Conservation (phyloP, 345 rosid species). For the Citrus reticulata region DNA sequence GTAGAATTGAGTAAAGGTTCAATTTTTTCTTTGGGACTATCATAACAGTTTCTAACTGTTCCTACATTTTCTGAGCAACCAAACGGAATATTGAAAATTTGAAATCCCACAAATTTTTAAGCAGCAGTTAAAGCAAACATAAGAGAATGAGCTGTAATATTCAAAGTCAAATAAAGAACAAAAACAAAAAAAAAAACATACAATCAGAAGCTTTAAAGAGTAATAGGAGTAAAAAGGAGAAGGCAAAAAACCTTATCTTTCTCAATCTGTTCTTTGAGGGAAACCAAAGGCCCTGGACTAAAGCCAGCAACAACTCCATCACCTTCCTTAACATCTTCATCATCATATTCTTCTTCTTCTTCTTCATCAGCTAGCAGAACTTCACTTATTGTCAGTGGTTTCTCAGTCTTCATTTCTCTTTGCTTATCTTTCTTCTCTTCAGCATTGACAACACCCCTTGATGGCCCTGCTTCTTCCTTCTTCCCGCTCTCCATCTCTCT, state of each 20-base stretch:
- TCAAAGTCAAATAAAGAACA: neutral
- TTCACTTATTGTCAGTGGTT: slow-evolving; percentile 6
- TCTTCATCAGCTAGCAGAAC: slow-evolving; percentile 2
- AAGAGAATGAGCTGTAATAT: neutral
- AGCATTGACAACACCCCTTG: neutral
- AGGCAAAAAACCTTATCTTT: slow-evolving; percentile 45
- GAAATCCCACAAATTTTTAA: neutral
- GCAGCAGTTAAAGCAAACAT: neutral
- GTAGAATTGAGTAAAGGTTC: neutral
- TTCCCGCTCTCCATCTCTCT: slow-evolving; percentile 27
- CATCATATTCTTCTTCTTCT: slow-evolving; percentile 11
- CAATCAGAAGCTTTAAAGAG: neutral
- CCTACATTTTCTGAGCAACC: neutral
- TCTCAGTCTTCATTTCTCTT: slow-evolving; percentile 21
- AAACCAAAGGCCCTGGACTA: slow-evolving; percentile 46
- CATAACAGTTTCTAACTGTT: neutral
- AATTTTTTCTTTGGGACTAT: neutral
- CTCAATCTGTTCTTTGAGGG: slow-evolving; percentile 61
- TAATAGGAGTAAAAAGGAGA: neutral
- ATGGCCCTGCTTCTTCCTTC: slow-evolving; percentile 31
- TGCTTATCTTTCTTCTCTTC: slow-evolving; percentile 16
- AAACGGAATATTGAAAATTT: neutral
- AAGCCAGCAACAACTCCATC: slow-evolving; percentile 30
- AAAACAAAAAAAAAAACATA: neutral
- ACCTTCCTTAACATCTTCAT: slow-evolving; percentile 20